Evolutionary conservation across 1,284 basidiomycete genomes (phyloP).

Genomic region (Paramarasmius palmivorus): DNA sequence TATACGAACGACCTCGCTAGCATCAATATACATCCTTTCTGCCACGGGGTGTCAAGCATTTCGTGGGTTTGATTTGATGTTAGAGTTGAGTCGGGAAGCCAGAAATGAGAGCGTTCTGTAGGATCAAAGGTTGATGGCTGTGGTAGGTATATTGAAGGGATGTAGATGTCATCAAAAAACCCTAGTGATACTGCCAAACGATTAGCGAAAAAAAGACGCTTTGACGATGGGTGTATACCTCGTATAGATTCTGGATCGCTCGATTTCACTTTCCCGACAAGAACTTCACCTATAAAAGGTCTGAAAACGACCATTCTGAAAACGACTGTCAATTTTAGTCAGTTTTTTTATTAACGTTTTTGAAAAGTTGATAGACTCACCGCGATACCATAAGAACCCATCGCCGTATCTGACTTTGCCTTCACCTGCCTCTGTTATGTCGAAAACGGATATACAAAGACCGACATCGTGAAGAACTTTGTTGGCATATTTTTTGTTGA

Average conservation of each 20-base stretch:
- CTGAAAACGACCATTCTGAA: slow-evolving; percentile 91
- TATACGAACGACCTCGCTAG: slow-evolving; percentile 83
- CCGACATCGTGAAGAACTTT: slow-evolving; percentile 91
- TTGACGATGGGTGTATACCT: slow-evolving; percentile 47
- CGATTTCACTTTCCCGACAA: slow-evolving; percentile 86
- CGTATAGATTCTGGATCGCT: slow-evolving; percentile 83
- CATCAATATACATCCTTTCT: slow-evolving; percentile 86
- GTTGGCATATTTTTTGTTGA: slow-evolving; percentile 95
- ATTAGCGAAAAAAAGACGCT: slow-evolving; percentile 7
- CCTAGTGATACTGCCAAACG: slow-evolving; percentile 71
- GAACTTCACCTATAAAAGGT: slow-evolving; percentile 89
- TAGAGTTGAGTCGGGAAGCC: slow-evolving; percentile 66
- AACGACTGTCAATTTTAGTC: slow-evolving; percentile 53
- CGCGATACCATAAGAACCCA: slow-evolving; percentile 92
- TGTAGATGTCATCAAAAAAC: slow-evolving; percentile 95
- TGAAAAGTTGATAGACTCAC: slow-evolving; percentile 42
- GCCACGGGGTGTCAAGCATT: slow-evolving; percentile 68
- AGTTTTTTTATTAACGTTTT: background rate
- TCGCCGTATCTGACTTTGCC: slow-evolving; percentile 95
- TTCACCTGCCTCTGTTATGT: slow-evolving; percentile 84
- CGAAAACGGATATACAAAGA: slow-evolving; percentile 87
- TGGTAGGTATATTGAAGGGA: slow-evolving; percentile 72
- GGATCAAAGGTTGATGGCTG: slow-evolving; percentile 81
- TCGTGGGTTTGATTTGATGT: slow-evolving; percentile 49
- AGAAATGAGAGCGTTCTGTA: slow-evolving; percentile 81